These are phyloP conservation scores for Aspergillus sp. DNA, from an alignment of 2,329 filamentous ascomycete species.

Conservation along the genomic window DNA sequence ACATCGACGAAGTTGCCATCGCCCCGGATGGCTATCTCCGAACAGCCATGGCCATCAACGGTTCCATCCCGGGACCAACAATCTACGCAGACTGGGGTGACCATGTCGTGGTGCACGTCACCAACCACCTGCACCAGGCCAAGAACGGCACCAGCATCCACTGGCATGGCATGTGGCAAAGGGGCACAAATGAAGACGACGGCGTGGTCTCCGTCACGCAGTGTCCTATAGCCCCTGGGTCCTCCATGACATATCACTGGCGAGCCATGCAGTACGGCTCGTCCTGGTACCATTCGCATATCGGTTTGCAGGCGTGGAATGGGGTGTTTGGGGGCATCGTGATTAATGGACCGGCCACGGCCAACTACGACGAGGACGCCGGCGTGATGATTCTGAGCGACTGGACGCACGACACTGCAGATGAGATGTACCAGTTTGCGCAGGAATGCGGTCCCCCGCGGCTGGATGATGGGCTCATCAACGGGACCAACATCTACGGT, in stretches of 20 bases:
- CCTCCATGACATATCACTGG: conserved; percentile 36
- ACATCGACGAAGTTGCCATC: conserved; percentile 13
- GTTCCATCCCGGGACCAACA: conserved; percentile 64
- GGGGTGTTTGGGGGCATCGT: conserved; percentile 61
- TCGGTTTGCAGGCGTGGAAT: conserved; percentile 42
- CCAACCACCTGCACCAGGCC: conserved; percentile 44
- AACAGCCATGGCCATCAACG: conserved; percentile 57
- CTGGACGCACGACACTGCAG: conserved; percentile 25
- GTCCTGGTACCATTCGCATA: conserved; percentile 35
- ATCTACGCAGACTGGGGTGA: conserved; percentile 66
- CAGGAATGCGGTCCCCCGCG: conserved; percentile 21
- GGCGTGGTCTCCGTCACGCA: conserved; percentile 35
- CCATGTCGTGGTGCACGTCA: conserved; percentile 53
- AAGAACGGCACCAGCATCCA: conserved; percentile 26
- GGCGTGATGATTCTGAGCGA: conserved; percentile 35
- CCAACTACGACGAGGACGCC: conserved; percentile 37
- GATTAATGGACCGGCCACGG: conserved; percentile 39
- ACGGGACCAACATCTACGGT: conserved; percentile 37
- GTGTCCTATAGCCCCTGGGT: conserved; percentile 36
- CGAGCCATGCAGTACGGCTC: conserved; percentile 37
- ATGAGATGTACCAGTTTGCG: conserved; percentile 21
- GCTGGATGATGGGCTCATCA: conserved; percentile 48
- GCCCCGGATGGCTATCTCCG: conserved; percentile 30
- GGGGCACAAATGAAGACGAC: conserved; percentile 29
- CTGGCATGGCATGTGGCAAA: conserved; percentile 36